Evolutionary conservation across 176 grass and related monocot species (phyloP), one percentile per base, ranked within the genome.

Genomic region (Avena eriantha): DNA sequence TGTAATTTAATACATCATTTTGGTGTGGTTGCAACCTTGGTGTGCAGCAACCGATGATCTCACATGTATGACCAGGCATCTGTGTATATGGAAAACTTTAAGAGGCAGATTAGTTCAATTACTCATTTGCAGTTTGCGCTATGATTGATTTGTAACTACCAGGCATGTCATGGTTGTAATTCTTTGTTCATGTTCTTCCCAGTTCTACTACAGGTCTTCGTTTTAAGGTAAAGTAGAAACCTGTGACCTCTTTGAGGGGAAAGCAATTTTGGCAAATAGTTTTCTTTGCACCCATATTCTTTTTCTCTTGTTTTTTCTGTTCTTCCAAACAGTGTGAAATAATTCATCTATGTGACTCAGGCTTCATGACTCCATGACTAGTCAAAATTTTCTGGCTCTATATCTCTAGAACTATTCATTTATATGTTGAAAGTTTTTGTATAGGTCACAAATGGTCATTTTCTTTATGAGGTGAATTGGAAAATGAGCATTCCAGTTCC

Each of bases 81-180:
- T 82, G 64, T 90, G 65, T 73, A 87, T 90, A 82, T 90, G 59
- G 31, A 67, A 29, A 69, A n/a, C 24, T 46, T 29, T 15, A 73
- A 78, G 46, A 45, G n/a, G 35, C 39, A 10, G 31, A 69, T 71
- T 77, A 54, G 56, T 74, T 80, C 7, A 26, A 10, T 19, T 35
- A 10, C 2, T 15, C 2, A 2, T 68, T 71, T 73, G 43, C 13
- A 24, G 41, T 73, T 73, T 78, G 23, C 3, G 0, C 21, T 13
- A 58, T 69, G 21, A 57, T 82, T 70, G 8, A 72, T 59, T 26
- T 56, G 31, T 1, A 82, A 41, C 12, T 56, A 14, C 31, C 0
- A 24, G 3, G 7, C 21, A 55, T 82, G 4, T 70, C 50, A 45
- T 61, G 24, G 49, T 29, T 76, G 51, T 76, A 18, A 31, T 51